Conservation (phyloP, 208 protist genomes). For the Crithidia thermophila region DNA sequence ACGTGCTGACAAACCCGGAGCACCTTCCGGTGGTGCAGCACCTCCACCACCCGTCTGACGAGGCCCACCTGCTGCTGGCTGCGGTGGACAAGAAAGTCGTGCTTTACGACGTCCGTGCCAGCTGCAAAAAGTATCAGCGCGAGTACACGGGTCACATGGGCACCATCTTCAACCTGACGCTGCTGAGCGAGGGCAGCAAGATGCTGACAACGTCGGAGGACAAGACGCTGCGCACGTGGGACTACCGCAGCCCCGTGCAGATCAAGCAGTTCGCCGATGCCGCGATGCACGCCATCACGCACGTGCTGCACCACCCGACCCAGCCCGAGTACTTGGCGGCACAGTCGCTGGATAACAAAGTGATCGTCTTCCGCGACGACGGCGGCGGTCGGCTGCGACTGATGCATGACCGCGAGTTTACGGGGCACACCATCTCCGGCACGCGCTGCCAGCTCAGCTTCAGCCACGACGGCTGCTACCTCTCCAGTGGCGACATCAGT, state of each 20-base stretch:
- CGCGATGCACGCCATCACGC: slow-evolving; percentile 92
- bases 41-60: slow-evolving; percentile 71
- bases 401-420: slow-evolving; percentile 89
- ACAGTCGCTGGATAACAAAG: slow-evolving; percentile 97
- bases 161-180: slow-evolving; percentile 95
- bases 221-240: slow-evolving; percentile 97
- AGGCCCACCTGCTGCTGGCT: slow-evolving; percentile 54
- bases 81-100: slow-evolving; percentile 69
- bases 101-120: slow-evolving; percentile 90
- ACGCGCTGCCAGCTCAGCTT: slow-evolving; percentile 94
- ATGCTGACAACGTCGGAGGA: slow-evolving; percentile 96
- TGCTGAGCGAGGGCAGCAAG: slow-evolving; percentile 91
- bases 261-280: slow-evolving; percentile 97
- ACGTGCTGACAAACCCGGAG: slow-evolving; percentile 73
- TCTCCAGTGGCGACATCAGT: slow-evolving; percentile 90
- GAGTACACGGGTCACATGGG: slow-evolving; percentile 97
- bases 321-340: slow-evolving; percentile 86
- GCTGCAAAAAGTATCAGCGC: slow-evolving; percentile 56
- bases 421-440: slow-evolving; percentile 93
- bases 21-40: slow-evolving; percentile 69
- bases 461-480: slow-evolving; percentile 92
- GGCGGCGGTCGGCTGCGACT: slow-evolving; percentile 83
- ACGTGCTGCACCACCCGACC: slow-evolving; percentile 90
- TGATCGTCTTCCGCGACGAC: slow-evolving; percentile 89
- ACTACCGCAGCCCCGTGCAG: slow-evolving; percentile 96